These are phyloP conservation scores for Pilatotrama ljubarskyi DNA, from an alignment of 768 basidiomycete genomes.

Conservation along the genomic window DNA sequence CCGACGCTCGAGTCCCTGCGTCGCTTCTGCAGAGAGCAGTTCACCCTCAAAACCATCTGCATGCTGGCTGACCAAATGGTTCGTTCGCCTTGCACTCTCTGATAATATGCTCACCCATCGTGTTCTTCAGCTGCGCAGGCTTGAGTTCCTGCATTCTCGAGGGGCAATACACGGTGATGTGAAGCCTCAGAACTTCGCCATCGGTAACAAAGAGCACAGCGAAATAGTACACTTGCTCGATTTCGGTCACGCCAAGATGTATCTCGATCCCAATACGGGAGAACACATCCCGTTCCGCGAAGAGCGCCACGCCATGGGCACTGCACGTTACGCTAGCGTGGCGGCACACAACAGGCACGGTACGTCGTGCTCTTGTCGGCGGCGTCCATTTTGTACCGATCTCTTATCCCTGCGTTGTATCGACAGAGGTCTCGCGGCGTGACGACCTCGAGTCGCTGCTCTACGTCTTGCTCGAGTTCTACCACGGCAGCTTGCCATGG, in stretches of 20 bases:
- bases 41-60: constrained; percentile 25
- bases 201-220: constrained; percentile 11
- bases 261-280: constrained; percentile 15
- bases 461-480: constrained; percentile 23
- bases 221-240: constrained; percentile 24
- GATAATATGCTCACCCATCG: background rate
- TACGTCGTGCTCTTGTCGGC: background rate
- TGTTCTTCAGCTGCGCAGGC: constrained; percentile 19
- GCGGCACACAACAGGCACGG: constrained; percentile 16
- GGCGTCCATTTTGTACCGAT: background rate
- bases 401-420: background rate
- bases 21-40: constrained; percentile 19
- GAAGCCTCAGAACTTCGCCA: constrained; percentile 27
- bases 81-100: too few species aligned
- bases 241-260: constrained; percentile 22
- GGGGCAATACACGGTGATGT: constrained; percentile 26
- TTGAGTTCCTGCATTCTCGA: constrained; percentile 24
- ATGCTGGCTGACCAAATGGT: constrained; percentile 31
- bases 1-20: constrained; percentile 20
- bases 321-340: constrained; percentile 16
- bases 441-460: constrained; percentile 30
- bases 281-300: constrained; percentile 21
- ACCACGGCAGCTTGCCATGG: constrained; percentile 29
- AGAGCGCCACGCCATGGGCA: constrained; percentile 15
- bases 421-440: constrained; percentile 23